These are phyloP conservation scores for Ascosphaera apis DNA, from an alignment of 2,329 filamentous ascomycete genomes.

Conservation along the genomic window DNA sequence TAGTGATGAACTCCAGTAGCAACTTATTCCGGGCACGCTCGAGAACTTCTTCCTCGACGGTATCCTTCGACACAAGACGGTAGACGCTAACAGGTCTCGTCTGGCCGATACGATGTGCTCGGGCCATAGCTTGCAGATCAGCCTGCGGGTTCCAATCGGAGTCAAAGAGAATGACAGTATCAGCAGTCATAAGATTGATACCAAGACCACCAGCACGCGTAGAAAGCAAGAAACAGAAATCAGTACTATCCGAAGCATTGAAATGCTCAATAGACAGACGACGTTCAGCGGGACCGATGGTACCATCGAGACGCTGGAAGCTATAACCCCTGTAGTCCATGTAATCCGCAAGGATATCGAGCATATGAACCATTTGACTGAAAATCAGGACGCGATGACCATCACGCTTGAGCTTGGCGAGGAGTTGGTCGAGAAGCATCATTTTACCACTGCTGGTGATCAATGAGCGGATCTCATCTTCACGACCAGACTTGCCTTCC, in stretches of 20 bases:
- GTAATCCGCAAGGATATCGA: conserved; percentile 93
- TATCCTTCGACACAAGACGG: conserved; percentile 75
- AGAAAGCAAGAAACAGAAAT: conserved; percentile 89
- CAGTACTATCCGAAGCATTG: conserved; percentile 87
- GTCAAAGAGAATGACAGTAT: conserved; percentile 97
- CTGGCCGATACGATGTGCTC: conserved; percentile 90
- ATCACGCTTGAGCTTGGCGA: conserved; percentile 67
- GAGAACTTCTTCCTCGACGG: conserved; percentile 93
- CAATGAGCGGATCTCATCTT: conserved; percentile 61
- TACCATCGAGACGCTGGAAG: conserved; percentile 82
- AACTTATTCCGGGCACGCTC: conserved; percentile 94
- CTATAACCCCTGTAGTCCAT: conserved; percentile 95
- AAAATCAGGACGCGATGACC: conserved; percentile 93
- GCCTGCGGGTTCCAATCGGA: conserved; percentile 99
- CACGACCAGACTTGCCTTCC: conserved; percentile 60
- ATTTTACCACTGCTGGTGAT: conserved; percentile 96
- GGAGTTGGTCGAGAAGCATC: conserved; percentile 63
- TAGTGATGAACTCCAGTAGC: conserved; percentile 89
- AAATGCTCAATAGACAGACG: conserved; percentile 92
- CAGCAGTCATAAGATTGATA: conserved; percentile 89
- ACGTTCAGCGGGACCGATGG: conserved; percentile 84
- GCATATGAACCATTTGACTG: conserved; percentile 96
- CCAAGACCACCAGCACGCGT: conserved; percentile 84
- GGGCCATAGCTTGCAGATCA: conserved; percentile 97
- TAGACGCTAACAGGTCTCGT: conserved; percentile 97